Evolutionary conservation across 805 yeast species (phyloP), one percentile per base, ranked within the genome.

Genomic region (Cyberlindnera galapagoensis): DNA sequence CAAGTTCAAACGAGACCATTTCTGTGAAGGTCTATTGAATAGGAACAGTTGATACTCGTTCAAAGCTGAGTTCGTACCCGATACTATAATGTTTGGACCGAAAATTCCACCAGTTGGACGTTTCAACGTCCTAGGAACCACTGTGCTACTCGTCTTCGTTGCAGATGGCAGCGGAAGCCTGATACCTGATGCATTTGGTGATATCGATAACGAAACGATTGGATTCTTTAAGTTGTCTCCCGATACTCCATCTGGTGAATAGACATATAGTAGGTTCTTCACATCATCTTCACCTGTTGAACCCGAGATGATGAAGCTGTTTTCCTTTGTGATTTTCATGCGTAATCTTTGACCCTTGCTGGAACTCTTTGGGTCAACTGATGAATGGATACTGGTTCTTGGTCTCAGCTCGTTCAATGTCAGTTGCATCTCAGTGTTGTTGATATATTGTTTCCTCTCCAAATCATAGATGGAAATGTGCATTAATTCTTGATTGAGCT

Each of bases 1-100:
- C 11, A 70, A 57, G 39, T 73, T 77, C 16, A 82, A 54, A 34
- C 76, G 60, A 0, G 81, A 70, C 88, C 90, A 81, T 41, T 70
- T 71, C 2, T 67, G 66, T 0, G 80, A 65, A 0, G 74, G 71
- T 18, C 60, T 62, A 52, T 75, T 72, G 58, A 59, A 73, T 56
- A 74, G 30, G 67, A 62, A 22, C 71, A 71, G 34, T 64, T 67
- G 49, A 62, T 70, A 43, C 49, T 57, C 39, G 9, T 43, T 38
- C 4, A 65, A 67, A 26, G 60, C 59, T 4, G 73, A 71, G 29
- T 69, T 53, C 33, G 68, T 76, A 0, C 92, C 92, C 3, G 73
- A 63, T 3, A 78, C 60, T 5, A 81, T 67, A 13, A 80, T 49
- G 42, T 76, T 79, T 37, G 76, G 75, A 5, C 87, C 88, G 49